Evolutionary conservation across 2,329 filamentous ascomycete genomes (phyloP), one percentile per base, ranked within the genome.

Genomic region (Talaromyces albobiverticillius): DNA sequence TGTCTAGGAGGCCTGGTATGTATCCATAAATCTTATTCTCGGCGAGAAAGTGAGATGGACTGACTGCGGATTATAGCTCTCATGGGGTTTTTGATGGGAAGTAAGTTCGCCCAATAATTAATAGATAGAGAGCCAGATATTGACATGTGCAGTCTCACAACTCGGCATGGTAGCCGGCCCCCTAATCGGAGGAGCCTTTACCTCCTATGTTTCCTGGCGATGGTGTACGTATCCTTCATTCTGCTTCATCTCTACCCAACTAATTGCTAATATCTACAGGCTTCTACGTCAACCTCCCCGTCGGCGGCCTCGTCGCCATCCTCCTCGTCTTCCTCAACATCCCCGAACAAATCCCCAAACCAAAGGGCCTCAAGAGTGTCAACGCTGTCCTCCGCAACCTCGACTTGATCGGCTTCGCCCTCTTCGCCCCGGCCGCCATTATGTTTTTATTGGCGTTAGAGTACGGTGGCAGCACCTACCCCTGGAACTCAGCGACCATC

Each of bases 381-480:
- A 22, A 18, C 10, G 51, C 55, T 2, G 18, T 54, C 7, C 2
- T 54, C 16, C 11, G 6, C 3, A 51, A 77, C 29, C 67, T 79
- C 51, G 77, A 81, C 52, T 58, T 72, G 1, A 55, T 70, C 1
- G 78, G 78, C 3, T 64, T 68, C 0, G 57, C 66, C 18, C 59
- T 76, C 23, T 60, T 76, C 13, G 67, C 75, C 46, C 71, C 67
- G 0, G 69, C 67, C 2, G 65, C 74, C 1, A 63, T 75, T 25
- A 72, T 70, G 57, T 70, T 78, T 20, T 63, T 80, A 2, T 66
- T 80, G 0, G 76, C 76, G 0, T 64, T 81, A 5, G 73, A 80
- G 53, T 79, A 73, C 62, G 77, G 76, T 4, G 68, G 72, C 16
- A 62, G 64, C 2, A 59, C 65, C 3, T 67, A 71, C 26, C 43